A percentile compares a stretch with the other conserved stretches of the same genome.
Evolutionary conservation across 192 early-diverging fungal species (phyloP).

Genomic region (Backusella psychrophila): DNA sequence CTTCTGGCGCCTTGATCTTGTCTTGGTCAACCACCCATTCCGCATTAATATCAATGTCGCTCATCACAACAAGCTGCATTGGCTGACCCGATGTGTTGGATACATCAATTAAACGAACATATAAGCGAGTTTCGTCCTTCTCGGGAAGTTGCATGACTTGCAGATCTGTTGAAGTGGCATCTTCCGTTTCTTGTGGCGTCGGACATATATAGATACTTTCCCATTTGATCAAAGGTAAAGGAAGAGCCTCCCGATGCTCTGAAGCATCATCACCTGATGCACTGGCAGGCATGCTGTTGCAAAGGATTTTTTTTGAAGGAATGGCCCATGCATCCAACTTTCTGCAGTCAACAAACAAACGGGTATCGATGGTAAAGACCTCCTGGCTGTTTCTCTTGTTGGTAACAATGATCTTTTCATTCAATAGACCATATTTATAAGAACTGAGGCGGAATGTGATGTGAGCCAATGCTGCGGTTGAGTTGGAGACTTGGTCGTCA

Average conservation of each 20-base stretch:
- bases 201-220: constrained; percentile 51
- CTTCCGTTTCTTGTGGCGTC: background rate
- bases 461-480: constrained; percentile 36
- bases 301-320: constrained; percentile 12
- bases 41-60: constrained; percentile 41
- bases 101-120: constrained; percentile 22
- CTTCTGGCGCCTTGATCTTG: background rate
- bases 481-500: constrained; percentile 8
- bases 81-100: constrained; percentile 52
- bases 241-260: constrained; percentile 29
- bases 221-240: constrained; percentile 45
- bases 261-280: constrained; percentile 17
- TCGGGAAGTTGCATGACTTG: constrained; percentile 14
- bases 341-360: constrained; percentile 66
- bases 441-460: constrained; percentile 60
- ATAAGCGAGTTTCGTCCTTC: constrained; percentile 17
- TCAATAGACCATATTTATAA: constrained; percentile 56
- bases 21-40: constrained; percentile 39
- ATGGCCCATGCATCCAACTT: constrained; percentile 30
- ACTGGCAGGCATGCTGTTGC: constrained; percentile 4
- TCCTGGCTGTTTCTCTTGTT: constrained; percentile 73
- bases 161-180: background rate
- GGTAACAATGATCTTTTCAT: constrained; percentile 59
- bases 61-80: constrained; percentile 51
- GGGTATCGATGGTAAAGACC: constrained; percentile 58